Evolutionary conservation across 495 filamentous ascomycete species (phyloP), one percentile per base, ranked within the genome.

Genomic region (Margaritispora aquatica): DNA sequence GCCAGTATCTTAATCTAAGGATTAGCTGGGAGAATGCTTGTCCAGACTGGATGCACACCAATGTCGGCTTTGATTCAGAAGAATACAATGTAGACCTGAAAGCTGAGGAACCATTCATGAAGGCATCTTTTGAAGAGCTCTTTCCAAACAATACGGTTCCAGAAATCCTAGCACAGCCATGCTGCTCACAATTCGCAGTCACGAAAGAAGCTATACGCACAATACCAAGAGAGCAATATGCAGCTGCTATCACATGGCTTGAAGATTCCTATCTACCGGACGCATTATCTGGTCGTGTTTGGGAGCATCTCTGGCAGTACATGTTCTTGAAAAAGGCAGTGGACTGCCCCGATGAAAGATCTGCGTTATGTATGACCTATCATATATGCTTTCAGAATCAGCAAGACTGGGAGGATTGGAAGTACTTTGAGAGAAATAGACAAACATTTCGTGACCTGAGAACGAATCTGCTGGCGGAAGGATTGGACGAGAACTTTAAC

Each of bases 281-380:
- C 67, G 85, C 81, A 60, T 77, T 90, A 49, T 79, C 83, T 2
- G 88, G 88, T 8, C 80, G 88, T 17, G 77, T 88, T 9, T 89
- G 83, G 83, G 88, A 92, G 73, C 89, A 90, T 68, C 70, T 86
- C 2, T 92, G 85, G 85, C 85, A 86, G 57, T 86, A 77, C 59
- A 71, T 90, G n/a, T 90, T 90, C 61, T 79, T 79, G 2, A 75
- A 78, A 9, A 53, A 82, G 26, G 73, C 76, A 10, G 73, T 83
- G 34, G 72, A 81, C 51, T 91, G 88, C 65, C 82, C 84, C 3
- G 73, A 74, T 41, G 81, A 86, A 71, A 63, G 63, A 64, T 56
- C 62, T 64, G 66, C 69, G 24, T 69, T 69, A 48, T 73, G 70
- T 53, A 58, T 46, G n/a, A 68, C 66, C 61, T 73, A 71, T 51